phyloP scores from a whole-genome alignment of 306 rosid species.

The Cicer cuneatum region DNA sequence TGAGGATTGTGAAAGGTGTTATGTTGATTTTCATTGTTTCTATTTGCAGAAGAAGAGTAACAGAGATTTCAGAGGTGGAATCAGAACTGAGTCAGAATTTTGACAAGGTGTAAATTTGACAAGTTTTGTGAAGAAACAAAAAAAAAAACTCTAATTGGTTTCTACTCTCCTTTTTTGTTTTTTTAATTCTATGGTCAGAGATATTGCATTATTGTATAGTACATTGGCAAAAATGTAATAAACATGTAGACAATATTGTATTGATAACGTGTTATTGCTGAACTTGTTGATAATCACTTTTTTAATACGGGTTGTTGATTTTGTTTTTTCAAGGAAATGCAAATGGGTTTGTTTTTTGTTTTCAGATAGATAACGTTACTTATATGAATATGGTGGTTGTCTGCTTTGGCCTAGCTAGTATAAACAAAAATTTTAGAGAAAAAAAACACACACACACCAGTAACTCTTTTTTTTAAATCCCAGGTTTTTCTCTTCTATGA shows the following conservation, averaged over 20 bases:
- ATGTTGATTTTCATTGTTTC: slow-evolving; percentile 61
- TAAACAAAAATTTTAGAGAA: too few species aligned
- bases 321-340: background rate
- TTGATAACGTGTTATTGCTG: slow-evolving; percentile 11
- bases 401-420: too few species aligned
- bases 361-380: too few species aligned
- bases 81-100: slow-evolving; percentile 41
- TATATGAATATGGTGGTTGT: too few species aligned
- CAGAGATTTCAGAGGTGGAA: slow-evolving; percentile 34
- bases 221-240: slow-evolving; percentile 29
- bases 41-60: slow-evolving; percentile 49
- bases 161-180: background rate
- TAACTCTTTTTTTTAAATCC: too few species aligned
- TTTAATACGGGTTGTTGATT: slow-evolving; percentile 13
- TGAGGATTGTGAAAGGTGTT: slow-evolving; percentile 67
- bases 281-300: slow-evolving; percentile 23
- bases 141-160: background rate
- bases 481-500: too few species aligned
- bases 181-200: slow-evolving; percentile 29
- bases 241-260: slow-evolving; percentile 30
- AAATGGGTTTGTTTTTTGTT: background rate
- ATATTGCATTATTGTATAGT: slow-evolving; percentile 33
- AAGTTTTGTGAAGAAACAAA: background rate
- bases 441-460: too few species aligned
- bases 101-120: slow-evolving; percentile 59